Evolutionary conservation across 2,329 filamentous ascomycete genomes (phyloP).

Genomic region (Fusarium bulbicola): DNA sequence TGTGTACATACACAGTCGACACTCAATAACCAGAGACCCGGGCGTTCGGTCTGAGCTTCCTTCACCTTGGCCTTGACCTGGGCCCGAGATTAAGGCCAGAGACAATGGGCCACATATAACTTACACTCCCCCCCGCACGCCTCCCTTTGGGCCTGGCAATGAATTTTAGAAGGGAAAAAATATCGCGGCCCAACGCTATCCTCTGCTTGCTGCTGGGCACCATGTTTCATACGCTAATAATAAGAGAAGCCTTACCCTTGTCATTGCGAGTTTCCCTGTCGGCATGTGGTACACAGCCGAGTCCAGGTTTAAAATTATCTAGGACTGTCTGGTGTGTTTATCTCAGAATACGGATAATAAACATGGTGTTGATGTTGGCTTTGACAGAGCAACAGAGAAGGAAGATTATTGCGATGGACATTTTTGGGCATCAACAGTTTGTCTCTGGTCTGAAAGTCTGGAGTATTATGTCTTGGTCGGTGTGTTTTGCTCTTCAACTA

Average conservation of each 20-base stretch:
- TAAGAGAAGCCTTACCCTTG: conserved; percentile 37
- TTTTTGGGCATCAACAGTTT: conserved; percentile 20
- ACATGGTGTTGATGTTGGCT: not conserved
- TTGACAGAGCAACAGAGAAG: conserved; percentile 8
- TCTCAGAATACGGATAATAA: conserved; percentile 26
- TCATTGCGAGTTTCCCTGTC: conserved; percentile 31
- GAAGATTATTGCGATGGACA: conserved; percentile 11
- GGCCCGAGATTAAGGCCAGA: conserved; percentile 43
- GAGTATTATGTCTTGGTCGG: not conserved
- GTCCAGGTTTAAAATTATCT: conserved; percentile 35
- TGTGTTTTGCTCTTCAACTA: conserved; percentile 8
- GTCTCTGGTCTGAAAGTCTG: not conserved
- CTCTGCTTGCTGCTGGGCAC: conserved; percentile 34
- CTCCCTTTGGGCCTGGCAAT: conserved; percentile 38
- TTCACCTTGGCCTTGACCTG: conserved; percentile 37
- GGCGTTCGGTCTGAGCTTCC: conserved; percentile 40
- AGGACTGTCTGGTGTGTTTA: conserved; percentile 28
- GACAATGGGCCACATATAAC: conserved; percentile 33
- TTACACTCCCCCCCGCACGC: conserved; percentile 28
- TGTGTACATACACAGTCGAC: conserved; percentile 22
- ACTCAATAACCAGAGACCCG: conserved; percentile 12
- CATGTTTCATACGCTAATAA: conserved; percentile 44
- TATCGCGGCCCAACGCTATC: conserved; percentile 40
- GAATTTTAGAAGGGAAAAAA: not conserved
- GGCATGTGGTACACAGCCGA: conserved; percentile 39